Conservation (phyloP, 345 rosid genomes). For the Stellera chamaejasme region DNA sequence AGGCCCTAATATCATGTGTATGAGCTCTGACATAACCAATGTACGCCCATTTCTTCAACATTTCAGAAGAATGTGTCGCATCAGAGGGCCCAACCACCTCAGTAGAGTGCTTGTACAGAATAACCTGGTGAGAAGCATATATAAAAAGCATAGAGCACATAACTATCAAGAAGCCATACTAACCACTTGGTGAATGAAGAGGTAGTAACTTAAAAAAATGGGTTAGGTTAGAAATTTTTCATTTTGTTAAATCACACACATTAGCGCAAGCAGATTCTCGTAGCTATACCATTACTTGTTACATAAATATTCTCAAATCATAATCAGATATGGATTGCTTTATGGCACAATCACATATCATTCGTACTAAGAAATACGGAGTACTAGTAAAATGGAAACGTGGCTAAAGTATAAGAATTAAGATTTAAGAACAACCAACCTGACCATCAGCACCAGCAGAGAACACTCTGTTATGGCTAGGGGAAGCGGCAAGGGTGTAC, state of each 20-base stretch:
- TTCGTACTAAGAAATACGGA: too few relatives aligned
- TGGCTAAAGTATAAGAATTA: too few relatives aligned
- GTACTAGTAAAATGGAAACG: too few relatives aligned
- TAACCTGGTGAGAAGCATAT: conserved; percentile 41
- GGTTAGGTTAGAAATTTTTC: neutral
- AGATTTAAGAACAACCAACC: conserved; percentile 24
- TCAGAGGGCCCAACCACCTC: conserved; percentile 27
- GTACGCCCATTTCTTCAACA: conserved; percentile 73
- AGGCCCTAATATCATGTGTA: conserved; percentile 87
- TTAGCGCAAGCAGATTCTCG: too few relatives aligned
- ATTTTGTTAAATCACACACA: too few relatives aligned
- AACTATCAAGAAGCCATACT: neutral
- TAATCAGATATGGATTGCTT: too few relatives aligned
- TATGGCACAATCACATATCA: too few relatives aligned
- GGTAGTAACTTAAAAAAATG: neutral
- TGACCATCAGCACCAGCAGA: conserved; percentile 97
- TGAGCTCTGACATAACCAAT: conserved; percentile 79
- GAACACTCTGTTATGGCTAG: conserved; percentile 80
- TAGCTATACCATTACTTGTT: too few relatives aligned
- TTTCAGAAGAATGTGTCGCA: conserved; percentile 27
- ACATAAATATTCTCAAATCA: too few relatives aligned
- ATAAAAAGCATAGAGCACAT: neutral
- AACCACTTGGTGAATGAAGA: neutral
- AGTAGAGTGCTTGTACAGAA: conserved; percentile 61
- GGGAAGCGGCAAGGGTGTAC: conserved; percentile 73